phyloP scores from a whole-genome alignment of 495 filamentous ascomycete species.

The Neurospora terricola region DNA sequence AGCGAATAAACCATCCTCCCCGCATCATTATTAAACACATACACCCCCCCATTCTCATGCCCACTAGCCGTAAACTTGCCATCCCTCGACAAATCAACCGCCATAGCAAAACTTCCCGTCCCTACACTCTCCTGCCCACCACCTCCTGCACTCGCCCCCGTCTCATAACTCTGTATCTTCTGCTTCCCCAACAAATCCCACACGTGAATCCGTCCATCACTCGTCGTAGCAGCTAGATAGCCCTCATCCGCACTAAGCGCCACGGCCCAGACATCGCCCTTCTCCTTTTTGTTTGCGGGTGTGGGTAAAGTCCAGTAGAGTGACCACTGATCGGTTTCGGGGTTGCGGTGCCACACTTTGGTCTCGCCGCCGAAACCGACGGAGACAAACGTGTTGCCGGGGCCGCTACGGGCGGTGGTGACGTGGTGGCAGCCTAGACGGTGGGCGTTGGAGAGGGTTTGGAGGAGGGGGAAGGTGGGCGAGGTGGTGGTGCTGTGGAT shows the following conservation, averaged over 20 bases:
- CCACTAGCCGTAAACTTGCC: constrained; percentile 82
- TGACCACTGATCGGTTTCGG: constrained; percentile 44
- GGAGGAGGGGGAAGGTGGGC: constrained; percentile 61
- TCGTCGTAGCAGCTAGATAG: constrained; percentile 71
- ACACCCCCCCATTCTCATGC: constrained; percentile 87
- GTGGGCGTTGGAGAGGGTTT: constrained; percentile 68
- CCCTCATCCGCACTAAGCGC: constrained; percentile 72
- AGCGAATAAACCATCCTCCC: constrained; percentile 79
- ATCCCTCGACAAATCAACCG: constrained; percentile 68
- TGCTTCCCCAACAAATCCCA: constrained; percentile 54
- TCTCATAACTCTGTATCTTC: constrained; percentile 71
- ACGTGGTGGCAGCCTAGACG: constrained; percentile 85
- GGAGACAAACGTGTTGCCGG: constrained; percentile 63
- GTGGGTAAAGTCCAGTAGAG: constrained; percentile 23
- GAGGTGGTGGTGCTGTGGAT: constrained; percentile 65
- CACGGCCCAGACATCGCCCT: constrained; percentile 75
- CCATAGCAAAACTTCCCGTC: constrained; percentile 60
- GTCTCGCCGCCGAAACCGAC: constrained; percentile 82
- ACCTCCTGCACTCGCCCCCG: constrained; percentile 55
- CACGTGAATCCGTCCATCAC: constrained; percentile 76
- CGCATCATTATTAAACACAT: constrained; percentile 87
- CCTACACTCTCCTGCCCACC: background rate
- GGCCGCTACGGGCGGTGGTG: constrained; percentile 43
- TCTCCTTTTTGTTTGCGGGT: constrained; percentile 26
- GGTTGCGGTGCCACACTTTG: constrained; percentile 58